Conservation (phyloP, 2,329 filamentous ascomycete species). For the Verticillium longisporum region DNA sequence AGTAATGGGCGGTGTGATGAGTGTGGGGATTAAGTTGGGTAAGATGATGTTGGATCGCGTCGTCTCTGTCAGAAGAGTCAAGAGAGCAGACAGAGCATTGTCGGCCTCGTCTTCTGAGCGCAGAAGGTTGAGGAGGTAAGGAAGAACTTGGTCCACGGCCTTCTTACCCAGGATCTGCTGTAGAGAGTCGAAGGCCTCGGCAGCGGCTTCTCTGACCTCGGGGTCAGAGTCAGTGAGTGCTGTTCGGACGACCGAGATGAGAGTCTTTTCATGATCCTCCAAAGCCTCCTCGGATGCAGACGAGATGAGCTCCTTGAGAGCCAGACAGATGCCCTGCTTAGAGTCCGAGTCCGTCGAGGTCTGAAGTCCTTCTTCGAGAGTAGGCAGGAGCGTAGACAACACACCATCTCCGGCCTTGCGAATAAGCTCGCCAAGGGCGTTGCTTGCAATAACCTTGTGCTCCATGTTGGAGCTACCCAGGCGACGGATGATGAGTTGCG, state of each 20-base stretch:
- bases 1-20: slow-evolving; percentile 84
- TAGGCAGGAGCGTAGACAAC: slow-evolving; percentile 78
- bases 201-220: slow-evolving; percentile 89
- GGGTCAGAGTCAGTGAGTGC: slow-evolving; percentile 85
- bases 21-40: slow-evolving; percentile 89
- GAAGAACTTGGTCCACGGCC: slow-evolving; percentile 90
- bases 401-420: slow-evolving; percentile 94
- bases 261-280: slow-evolving; percentile 89
- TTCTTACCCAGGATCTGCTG: slow-evolving; percentile 92
- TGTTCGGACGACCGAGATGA: slow-evolving; percentile 89
- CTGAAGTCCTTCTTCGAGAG: slow-evolving; percentile 84
- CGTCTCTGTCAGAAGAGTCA: slow-evolving; percentile 89
- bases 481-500: slow-evolving; percentile 87
- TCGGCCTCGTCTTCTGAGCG: slow-evolving; percentile 81
- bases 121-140: slow-evolving; percentile 83
- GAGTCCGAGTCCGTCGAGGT: slow-evolving; percentile 85
- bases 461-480: slow-evolving; percentile 96
- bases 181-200: slow-evolving; percentile 92
- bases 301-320: slow-evolving; percentile 84
- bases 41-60: slow-evolving; percentile 94
- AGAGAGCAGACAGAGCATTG: slow-evolving; percentile 83
- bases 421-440: slow-evolving; percentile 92
- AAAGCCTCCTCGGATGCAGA: slow-evolving; percentile 83
- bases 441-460: slow-evolving; percentile 97
- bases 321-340: slow-evolving; percentile 95